Conservation (phyloP, 2,329 filamentous ascomycete genomes). For the Bipolaris victoriae region DNA sequence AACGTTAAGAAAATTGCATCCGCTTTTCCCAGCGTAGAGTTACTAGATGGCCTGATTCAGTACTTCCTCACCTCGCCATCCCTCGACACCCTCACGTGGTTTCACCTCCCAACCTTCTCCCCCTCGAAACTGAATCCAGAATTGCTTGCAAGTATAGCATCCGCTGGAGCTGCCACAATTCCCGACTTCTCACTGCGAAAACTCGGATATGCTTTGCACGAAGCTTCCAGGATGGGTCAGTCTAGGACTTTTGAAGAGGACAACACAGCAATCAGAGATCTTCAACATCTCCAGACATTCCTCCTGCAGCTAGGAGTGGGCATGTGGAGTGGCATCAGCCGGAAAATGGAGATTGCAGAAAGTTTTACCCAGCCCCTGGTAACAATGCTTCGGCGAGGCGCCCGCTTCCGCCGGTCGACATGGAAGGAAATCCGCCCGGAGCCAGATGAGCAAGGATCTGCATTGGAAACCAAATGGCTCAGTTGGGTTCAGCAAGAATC, state of each 20-base stretch:
- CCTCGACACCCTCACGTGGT: constrained; percentile 64
- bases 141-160: constrained; percentile 65
- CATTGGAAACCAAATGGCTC: constrained; percentile 69
- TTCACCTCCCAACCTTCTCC: constrained; percentile 66
- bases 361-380: constrained; percentile 62
- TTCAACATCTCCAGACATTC: constrained; percentile 60
- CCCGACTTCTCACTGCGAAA: constrained; percentile 63
- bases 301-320: constrained; percentile 60
- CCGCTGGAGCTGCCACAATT: constrained; percentile 65
- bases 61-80: constrained; percentile 64
- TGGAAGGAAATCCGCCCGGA: constrained; percentile 60
- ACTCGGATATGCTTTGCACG: constrained; percentile 62
- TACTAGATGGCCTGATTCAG: constrained; percentile 67
- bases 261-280: constrained; percentile 58
- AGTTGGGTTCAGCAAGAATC: constrained; percentile 69
- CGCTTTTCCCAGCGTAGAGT: constrained; percentile 67
- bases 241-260: constrained; percentile 55
- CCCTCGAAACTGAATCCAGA: constrained; percentile 64
- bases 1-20: constrained; percentile 60
- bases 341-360: constrained; percentile 65
- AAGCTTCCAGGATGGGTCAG: constrained; percentile 53
- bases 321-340: constrained; percentile 64
- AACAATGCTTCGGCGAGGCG: constrained; percentile 63
- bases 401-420: constrained; percentile 63
- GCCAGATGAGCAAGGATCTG: constrained; percentile 62